A percentile compares a stretch with the other conserved stretches of the same genome.
Evolutionary conservation across 2,329 filamentous ascomycete species (phyloP).

Genomic region (Akanthomyces dipterigenus): DNA sequence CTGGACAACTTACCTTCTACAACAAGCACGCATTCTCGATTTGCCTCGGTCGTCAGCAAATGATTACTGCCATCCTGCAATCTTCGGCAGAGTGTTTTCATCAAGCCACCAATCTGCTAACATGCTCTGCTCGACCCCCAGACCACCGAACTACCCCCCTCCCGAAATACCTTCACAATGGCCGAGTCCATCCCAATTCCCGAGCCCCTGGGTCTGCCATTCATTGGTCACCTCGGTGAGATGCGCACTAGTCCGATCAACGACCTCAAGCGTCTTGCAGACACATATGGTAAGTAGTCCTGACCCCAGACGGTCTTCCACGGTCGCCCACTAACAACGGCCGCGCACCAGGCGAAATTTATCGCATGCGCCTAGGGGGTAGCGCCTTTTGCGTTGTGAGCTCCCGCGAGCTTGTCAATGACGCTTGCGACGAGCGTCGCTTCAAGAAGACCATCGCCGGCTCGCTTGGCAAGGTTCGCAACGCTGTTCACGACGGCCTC

Average conservation of each 20-base stretch:
- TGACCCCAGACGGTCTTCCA: too few species aligned
- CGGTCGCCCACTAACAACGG: background rate
- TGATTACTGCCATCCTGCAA: background rate
- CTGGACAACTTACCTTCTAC: background rate
- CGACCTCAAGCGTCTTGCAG: constrained; percentile 50
- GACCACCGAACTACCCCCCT: background rate
- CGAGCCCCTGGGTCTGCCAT: constrained; percentile 54
- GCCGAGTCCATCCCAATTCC: constrained; percentile 46
- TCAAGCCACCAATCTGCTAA: background rate
- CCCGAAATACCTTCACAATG: constrained; percentile 19
- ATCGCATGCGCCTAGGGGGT: constrained; percentile 45
- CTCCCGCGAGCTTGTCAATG: constrained; percentile 51
- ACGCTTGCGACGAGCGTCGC: constrained; percentile 59
- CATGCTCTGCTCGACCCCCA: background rate
- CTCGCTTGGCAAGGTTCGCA: constrained; percentile 43
- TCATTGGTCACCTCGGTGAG: constrained; percentile 60
- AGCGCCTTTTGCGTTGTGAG: constrained; percentile 43
- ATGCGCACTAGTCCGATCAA: constrained; percentile 53
- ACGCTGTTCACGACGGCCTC: constrained; percentile 57
- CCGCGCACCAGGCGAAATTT: constrained; percentile 47
- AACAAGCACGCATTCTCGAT: background rate
- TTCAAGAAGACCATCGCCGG: constrained; percentile 52
- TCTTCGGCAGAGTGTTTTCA: background rate
- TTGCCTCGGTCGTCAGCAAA: background rate
- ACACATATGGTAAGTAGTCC: constrained; percentile 52